Evolutionary conservation across 495 filamentous ascomycete species (phyloP).

Genomic region (Daldinia childiae): DNA sequence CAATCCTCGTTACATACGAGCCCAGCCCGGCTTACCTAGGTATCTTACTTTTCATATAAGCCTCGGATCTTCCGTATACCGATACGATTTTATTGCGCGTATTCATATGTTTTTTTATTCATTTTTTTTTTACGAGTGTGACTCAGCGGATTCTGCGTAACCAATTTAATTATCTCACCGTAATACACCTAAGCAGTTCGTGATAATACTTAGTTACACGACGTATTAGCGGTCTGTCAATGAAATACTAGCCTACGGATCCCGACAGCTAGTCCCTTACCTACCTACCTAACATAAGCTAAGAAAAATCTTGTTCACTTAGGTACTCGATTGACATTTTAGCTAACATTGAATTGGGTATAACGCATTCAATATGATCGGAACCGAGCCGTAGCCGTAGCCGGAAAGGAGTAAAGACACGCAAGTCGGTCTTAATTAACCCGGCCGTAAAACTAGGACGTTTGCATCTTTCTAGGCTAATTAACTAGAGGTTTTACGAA

Average conservation of each 20-base stretch:
- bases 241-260: background rate
- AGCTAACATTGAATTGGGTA: constrained; percentile 2
- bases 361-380: background rate
- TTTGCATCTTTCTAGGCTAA: constrained; percentile 15
- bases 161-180: constrained; percentile 6
- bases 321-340: background rate
- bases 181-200: constrained; percentile 4
- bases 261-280: constrained; percentile 12
- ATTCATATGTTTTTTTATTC: background rate
- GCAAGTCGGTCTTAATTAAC: background rate
- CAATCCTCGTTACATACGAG: background rate
- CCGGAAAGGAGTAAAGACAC: background rate
- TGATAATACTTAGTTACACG: background rate
- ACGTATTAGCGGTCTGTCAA: background rate
- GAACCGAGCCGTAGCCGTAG: constrained; percentile 29
- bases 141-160: background rate
- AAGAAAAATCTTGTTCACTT: background rate
- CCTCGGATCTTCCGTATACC: background rate
- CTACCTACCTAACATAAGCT: constrained; percentile 9
- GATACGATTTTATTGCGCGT: background rate
- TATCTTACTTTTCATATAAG: background rate
- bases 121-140: background rate
- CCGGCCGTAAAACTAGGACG: constrained; percentile 10
- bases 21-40: background rate
- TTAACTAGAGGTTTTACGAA: background rate